Evolutionary conservation across 441 rosid genomes (phyloP).

Genomic region (Euphorbia corollata): DNA sequence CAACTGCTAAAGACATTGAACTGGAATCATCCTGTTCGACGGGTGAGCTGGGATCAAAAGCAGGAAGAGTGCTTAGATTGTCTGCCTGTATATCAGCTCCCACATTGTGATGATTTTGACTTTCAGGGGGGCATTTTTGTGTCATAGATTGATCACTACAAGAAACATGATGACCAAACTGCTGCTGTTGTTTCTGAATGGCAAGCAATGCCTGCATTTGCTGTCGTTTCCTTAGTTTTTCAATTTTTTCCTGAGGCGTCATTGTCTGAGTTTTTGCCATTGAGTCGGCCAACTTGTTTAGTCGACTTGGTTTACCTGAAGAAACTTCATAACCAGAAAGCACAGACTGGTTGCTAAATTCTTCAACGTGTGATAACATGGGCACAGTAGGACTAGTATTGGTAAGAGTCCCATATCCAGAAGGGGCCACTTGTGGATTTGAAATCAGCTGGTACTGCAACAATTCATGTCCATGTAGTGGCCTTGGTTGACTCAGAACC

Average conservation of each 20-base stretch:
- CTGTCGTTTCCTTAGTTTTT: slow-evolving; percentile 81
- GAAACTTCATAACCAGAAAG: slow-evolving; percentile 49
- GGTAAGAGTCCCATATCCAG: slow-evolving; percentile 43
- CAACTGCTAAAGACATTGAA: slow-evolving; percentile 34
- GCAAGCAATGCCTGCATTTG: slow-evolving; percentile 98
- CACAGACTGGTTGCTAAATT: slow-evolving; percentile 39
- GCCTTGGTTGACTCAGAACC: slow-evolving; percentile 42
- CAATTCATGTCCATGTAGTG: slow-evolving; percentile 44
- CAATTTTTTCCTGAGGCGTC: slow-evolving; percentile 92
- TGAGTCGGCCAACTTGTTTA: slow-evolving; percentile 36
- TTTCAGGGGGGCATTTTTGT: slow-evolving; percentile 39
- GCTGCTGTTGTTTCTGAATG: slow-evolving; percentile 79
- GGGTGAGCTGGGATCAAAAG: slow-evolving; percentile 50
- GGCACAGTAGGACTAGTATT: slow-evolving; percentile 56
- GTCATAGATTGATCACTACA: slow-evolving; percentile 34
- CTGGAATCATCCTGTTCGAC: slow-evolving; percentile 53
- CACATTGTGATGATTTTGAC: slow-evolving; percentile 38
- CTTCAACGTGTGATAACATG: slow-evolving; percentile 40
- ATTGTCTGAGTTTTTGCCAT: slow-evolving; percentile 47
- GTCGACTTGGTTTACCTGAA: slow-evolving; percentile 34
- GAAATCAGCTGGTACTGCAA: slow-evolving; percentile 44
- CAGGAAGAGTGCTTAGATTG: slow-evolving; percentile 38
- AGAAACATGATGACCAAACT: slow-evolving; percentile 47
- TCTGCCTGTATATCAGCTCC: slow-evolving; percentile 40
- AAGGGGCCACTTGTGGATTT: slow-evolving; percentile 41